phyloP scores from a whole-genome alignment of 2,329 filamentous ascomycete genomes.

The Onygena corvina region DNA sequence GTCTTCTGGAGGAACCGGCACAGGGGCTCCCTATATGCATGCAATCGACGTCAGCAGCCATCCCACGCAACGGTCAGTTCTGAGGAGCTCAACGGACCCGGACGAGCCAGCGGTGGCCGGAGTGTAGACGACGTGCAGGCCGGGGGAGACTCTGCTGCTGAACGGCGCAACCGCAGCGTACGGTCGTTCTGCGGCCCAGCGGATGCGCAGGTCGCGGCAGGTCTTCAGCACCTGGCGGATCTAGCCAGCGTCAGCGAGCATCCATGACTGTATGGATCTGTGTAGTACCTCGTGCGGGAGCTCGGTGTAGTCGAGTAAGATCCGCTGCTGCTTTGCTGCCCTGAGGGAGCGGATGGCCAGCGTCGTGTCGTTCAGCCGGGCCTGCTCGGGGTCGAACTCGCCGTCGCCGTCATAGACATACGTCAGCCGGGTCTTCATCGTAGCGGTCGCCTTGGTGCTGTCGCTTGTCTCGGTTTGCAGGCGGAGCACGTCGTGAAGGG shows the following conservation, averaged over 20 bases:
- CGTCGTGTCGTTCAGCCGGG: constrained; percentile 45
- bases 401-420: constrained; percentile 58
- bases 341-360: constrained; percentile 49
- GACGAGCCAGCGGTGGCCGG: constrained; percentile 32
- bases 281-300: constrained; percentile 51
- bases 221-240: constrained; percentile 50
- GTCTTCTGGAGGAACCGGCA: constrained; percentile 48
- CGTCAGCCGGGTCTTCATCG: constrained; percentile 47
- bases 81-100: not conserved
- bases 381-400: constrained; percentile 50
- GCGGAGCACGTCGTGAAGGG: no score
- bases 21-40: constrained; percentile 24
- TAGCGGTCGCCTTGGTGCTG: constrained; percentile 6
- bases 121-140: constrained; percentile 69
- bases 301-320: constrained; percentile 63
- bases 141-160: constrained; percentile 61
- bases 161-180: constrained; percentile 57
- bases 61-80: not conserved
- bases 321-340: constrained; percentile 63
- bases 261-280: not conserved
- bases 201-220: constrained; percentile 62
- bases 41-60: constrained; percentile 17
- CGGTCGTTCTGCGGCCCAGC: constrained; percentile 54
- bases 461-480: no score
- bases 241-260: constrained; percentile 25